Percentiles rank a stretch among this genome's conserved stretches.
Evolutionary conservation across 768 basidiomycete genomes (phyloP).

Genomic region (Collybia nuda): DNA sequence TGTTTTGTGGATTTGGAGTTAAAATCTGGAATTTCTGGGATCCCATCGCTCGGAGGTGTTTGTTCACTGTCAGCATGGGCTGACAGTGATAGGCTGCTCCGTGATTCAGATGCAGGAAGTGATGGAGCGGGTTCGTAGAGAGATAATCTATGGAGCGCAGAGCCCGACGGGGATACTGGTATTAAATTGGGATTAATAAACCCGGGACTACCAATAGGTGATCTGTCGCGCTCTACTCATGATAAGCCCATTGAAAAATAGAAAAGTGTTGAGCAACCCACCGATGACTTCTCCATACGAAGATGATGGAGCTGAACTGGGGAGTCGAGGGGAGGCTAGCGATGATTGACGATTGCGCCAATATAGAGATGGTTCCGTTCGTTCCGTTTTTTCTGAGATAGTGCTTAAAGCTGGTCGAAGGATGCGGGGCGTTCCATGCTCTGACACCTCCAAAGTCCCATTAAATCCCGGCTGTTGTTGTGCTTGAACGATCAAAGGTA

Average conservation of each 20-base stretch:
- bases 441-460: constrained; percentile 28
- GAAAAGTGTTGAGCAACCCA: constrained; percentile 23
- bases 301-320: constrained; percentile 43
- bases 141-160: constrained; percentile 63
- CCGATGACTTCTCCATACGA: constrained; percentile 68
- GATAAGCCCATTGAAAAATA: not conserved
- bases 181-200: constrained; percentile 55
- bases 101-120: constrained; percentile 42
- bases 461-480: constrained; percentile 44
- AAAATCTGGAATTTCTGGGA: constrained; percentile 57
- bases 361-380: constrained; percentile 54
- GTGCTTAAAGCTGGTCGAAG: constrained; percentile 50
- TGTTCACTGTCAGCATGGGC: constrained; percentile 41
- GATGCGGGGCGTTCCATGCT: constrained; percentile 23
- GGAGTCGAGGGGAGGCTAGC: constrained; percentile 39
- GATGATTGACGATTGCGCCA: constrained; percentile 41
- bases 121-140: constrained; percentile 59
- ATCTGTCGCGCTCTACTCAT: not conserved
- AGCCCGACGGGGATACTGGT: constrained; percentile 64
- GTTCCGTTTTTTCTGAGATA: constrained; percentile 68
- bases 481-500: constrained; percentile 61
- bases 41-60: constrained; percentile 43
- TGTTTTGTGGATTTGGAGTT: constrained; percentile 41
- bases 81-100: constrained; percentile 34
- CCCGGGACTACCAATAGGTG: constrained; percentile 8